A percentile compares a stretch with the other conserved stretches of the same genome.
These are phyloP conservation scores for Pseudopediastrum boryanum DNA, from an alignment of 139 green algal genomes.

Conservation along the genomic window DNA sequence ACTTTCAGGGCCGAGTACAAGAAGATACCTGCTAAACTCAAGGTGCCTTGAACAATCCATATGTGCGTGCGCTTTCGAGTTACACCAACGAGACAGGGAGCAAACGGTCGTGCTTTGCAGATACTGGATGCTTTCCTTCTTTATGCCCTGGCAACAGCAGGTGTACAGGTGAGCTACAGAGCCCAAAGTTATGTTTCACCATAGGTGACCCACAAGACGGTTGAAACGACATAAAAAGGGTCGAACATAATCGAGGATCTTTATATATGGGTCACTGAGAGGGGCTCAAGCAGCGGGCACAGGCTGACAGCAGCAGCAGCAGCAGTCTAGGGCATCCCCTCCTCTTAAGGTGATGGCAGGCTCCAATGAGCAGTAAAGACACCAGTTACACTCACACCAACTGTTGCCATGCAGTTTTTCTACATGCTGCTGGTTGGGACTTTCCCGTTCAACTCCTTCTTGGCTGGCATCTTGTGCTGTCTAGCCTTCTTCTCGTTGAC, in stretches of 20 bases:
- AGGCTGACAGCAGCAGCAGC: constrained; percentile 1
- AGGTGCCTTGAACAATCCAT: constrained; percentile 44
- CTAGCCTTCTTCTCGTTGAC: constrained; percentile 82
- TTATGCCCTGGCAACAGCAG: constrained; percentile 59
- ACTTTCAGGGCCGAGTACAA: constrained; percentile 68
- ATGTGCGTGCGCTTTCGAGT: background rate
- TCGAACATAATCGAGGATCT: no score
- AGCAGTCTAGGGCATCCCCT: background rate
- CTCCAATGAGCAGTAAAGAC: background rate
- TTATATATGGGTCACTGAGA: no score
- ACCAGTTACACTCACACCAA: background rate
- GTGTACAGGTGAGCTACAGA: constrained; percentile 52
- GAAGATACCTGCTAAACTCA: constrained; percentile 77
- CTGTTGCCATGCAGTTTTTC: constrained; percentile 58
- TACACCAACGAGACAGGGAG: background rate
- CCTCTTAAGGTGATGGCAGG: no score
- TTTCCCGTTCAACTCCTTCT: constrained; percentile 91
- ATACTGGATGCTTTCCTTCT: constrained; percentile 70
- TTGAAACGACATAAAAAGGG: no score
- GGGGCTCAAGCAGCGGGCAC: background rate
- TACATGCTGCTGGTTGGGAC: constrained; percentile 81
- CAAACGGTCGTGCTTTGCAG: constrained; percentile 38
- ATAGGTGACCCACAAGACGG: no score
- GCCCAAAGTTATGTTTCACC: background rate
- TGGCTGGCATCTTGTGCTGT: constrained; percentile 77